These are phyloP conservation scores for Penicillium canescens DNA, from an alignment of 495 filamentous ascomycete species.

Conservation along the genomic window DNA sequence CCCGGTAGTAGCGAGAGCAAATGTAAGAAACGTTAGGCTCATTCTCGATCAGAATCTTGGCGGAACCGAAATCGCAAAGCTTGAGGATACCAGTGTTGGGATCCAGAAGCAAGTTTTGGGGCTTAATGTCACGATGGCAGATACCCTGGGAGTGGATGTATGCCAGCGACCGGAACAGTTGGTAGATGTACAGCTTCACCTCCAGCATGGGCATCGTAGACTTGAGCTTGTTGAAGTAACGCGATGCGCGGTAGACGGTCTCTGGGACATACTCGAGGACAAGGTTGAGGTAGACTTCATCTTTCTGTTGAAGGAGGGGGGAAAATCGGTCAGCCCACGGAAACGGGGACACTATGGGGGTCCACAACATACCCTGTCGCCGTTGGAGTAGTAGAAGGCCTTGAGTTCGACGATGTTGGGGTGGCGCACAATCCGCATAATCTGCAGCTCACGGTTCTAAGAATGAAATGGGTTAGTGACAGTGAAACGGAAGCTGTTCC, in stretches of 20 bases:
- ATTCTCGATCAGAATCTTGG: constrained; percentile 98
- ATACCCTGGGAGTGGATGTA: constrained; percentile 99
- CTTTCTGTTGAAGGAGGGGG: constrained; percentile 63
- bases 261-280: constrained; percentile 98
- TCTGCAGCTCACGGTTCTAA: constrained; percentile 97
- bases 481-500: background rate
- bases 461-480: constrained; percentile 33
- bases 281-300: constrained; percentile 98
- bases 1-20: constrained; percentile 98
- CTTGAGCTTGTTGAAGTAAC: constrained; percentile 99
- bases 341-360: constrained; percentile 1
- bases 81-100: constrained; percentile 89
- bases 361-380: constrained; percentile 76
- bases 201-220: constrained; percentile 99
- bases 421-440: constrained; percentile 98
- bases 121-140: constrained; percentile 99
- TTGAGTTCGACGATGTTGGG: constrained; percentile 99
- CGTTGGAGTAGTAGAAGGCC: constrained; percentile 99
- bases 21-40: constrained; percentile 99
- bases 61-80: constrained; percentile 98
- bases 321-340: constrained; percentile 17
- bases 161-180: constrained; percentile 95
- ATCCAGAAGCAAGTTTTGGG: constrained; percentile 94
- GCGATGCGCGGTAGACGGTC: constrained; percentile 96
- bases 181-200: constrained; percentile 99